These are phyloP conservation scores for Ambrosiella beaveri DNA, from an alignment of 2,329 filamentous ascomycete genomes.

Conservation along the genomic window DNA sequence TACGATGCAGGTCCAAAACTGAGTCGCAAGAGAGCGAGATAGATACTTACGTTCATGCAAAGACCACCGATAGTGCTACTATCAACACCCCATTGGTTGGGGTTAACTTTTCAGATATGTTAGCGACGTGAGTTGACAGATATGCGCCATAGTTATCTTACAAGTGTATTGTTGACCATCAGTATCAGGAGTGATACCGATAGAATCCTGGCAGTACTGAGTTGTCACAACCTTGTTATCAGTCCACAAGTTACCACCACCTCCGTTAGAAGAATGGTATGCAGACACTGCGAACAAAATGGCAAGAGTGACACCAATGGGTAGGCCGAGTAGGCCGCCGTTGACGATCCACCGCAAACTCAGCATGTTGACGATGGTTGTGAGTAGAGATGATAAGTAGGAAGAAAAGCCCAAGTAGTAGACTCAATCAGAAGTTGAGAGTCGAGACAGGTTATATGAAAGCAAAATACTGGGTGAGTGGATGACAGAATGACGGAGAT, in stretches of 20 bases:
- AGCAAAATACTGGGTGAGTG: not conserved
- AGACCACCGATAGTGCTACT: constrained; percentile 23
- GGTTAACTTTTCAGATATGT: constrained; percentile 27
- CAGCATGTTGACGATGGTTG: constrained; percentile 18
- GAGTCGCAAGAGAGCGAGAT: not conserved
- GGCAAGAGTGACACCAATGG: constrained; percentile 31
- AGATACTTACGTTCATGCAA: constrained; percentile 34
- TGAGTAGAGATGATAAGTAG: not conserved
- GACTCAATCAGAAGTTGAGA: not conserved
- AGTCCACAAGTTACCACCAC: constrained; percentile 28
- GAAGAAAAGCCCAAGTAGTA: not conserved
- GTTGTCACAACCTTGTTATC: constrained; percentile 22
- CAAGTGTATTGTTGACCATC: constrained; percentile 29
- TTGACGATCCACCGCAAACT: constrained; percentile 29
- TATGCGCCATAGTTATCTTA: constrained; percentile 20
- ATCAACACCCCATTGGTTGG: constrained; percentile 36
- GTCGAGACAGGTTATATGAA: not conserved
- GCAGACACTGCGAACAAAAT: constrained; percentile 32
- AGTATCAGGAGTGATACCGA: constrained; percentile 28
- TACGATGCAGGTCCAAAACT: not conserved
- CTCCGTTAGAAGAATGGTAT: constrained; percentile 23
- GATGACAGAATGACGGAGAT: not conserved
- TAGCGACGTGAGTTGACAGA: not conserved
- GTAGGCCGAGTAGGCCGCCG: constrained; percentile 31
- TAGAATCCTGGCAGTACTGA: constrained; percentile 26